Evolutionary conservation across 495 filamentous ascomycete genomes (phyloP).

Genomic region (Eremomyces bilateralis): DNA sequence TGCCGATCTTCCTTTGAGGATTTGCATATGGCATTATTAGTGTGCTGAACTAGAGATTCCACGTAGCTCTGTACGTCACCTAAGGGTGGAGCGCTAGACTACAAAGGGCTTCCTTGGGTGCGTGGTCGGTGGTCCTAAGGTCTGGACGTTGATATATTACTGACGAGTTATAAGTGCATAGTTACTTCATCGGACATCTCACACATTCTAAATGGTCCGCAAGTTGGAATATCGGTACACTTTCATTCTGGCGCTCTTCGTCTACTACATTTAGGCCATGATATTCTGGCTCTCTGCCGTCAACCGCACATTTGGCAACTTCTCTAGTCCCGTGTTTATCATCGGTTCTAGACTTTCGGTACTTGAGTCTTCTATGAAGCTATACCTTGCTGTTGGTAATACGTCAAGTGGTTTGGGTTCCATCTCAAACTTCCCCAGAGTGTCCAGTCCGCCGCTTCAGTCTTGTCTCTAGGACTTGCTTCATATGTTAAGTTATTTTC

Average conservation of each 20-base stretch:
- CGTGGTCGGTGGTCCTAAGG: neutral
- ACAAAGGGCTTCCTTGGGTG: slow-evolving; percentile 27
- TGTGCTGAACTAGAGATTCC: slow-evolving; percentile 29
- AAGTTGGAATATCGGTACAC: slow-evolving; percentile 38
- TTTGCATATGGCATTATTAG: slow-evolving; percentile 34
- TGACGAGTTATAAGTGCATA: slow-evolving; percentile 22
- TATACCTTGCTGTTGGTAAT: too few relatives aligned
- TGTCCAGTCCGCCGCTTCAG: too few relatives aligned
- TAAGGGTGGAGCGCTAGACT: slow-evolving; percentile 23
- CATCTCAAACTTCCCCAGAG: too few relatives aligned
- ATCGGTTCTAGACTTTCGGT: too few relatives aligned
- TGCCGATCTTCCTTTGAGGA: slow-evolving; percentile 23
- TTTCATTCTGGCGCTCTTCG: slow-evolving; percentile 35
- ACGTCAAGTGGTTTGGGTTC: too few relatives aligned
- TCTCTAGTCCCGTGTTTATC: too few relatives aligned
- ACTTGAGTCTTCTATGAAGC: too few relatives aligned
- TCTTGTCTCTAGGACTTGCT: too few relatives aligned
- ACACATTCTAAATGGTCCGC: slow-evolving; percentile 44
- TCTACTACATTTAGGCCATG: slow-evolving; percentile 38
- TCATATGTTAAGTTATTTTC: too few relatives aligned
- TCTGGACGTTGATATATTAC: neutral
- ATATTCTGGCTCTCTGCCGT: too few relatives aligned
- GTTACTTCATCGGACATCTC: slow-evolving; percentile 40
- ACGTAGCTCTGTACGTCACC: slow-evolving; percentile 25
- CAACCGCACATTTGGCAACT: too few relatives aligned